These are phyloP conservation scores for Xylaria intraflava DNA, from an alignment of 495 filamentous ascomycete species.

Conservation along the genomic window DNA sequence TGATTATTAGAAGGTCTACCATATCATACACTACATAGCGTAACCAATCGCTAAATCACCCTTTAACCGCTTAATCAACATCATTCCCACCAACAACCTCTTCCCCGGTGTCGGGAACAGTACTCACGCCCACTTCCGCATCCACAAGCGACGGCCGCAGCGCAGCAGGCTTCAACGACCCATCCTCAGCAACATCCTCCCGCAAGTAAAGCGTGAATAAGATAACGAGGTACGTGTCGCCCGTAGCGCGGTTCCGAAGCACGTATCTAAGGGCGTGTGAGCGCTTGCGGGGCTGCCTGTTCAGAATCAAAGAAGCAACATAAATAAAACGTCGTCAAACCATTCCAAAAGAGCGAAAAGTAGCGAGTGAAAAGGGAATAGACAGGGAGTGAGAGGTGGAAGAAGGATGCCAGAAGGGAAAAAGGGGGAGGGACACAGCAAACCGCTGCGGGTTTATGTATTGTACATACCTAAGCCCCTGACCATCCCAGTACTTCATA, in stretches of 20 bases:
- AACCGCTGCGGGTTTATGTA: too few species aligned
- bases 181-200: conserved; percentile 54
- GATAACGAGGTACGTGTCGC: conserved; percentile 69
- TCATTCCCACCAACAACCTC: not conserved
- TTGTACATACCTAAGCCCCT: conserved; percentile 45
- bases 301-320: too few species aligned
- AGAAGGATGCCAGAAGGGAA: not conserved
- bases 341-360: not conserved
- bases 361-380: conserved; percentile 10
- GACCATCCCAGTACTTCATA: conserved; percentile 74
- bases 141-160: conserved; percentile 10
- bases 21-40: too few species aligned
- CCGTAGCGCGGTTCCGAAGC: conserved; percentile 66
- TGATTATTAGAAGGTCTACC: too few species aligned
- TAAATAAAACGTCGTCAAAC: too few species aligned
- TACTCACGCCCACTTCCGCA: not conserved
- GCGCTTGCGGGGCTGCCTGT: conserved; percentile 37
- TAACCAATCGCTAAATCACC: too few species aligned
- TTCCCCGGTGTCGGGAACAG: not conserved
- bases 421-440: conserved; percentile 2
- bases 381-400: conserved; percentile 3
- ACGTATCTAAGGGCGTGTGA: conserved; percentile 77
- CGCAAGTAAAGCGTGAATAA: conserved; percentile 65
- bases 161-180: conserved; percentile 43
- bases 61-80: not conserved